Percentiles rank a stretch among this genome's conserved stretches.
Conservation (phyloP, 2,329 filamentous ascomycete species). For the Lizonia empirigonia region DNA sequence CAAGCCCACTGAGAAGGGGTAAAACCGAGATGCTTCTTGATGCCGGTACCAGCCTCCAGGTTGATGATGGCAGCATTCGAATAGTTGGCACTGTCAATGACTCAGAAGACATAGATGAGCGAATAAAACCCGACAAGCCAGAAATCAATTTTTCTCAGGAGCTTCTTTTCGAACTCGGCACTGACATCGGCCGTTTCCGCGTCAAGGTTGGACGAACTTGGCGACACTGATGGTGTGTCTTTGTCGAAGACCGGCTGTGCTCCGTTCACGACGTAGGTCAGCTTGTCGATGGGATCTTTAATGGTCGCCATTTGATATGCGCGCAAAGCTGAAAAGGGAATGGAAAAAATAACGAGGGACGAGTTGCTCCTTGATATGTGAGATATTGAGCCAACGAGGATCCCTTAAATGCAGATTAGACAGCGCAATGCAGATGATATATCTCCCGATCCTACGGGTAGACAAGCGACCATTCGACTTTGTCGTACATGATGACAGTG, state of each 20-base stretch:
- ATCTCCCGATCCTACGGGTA: background rate
- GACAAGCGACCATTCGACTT: background rate
- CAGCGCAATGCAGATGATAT: background rate
- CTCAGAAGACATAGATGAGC: constrained; percentile 39
- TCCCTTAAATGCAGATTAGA: background rate
- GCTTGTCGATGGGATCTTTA: constrained; percentile 18
- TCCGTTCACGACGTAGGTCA: constrained; percentile 20
- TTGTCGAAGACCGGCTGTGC: constrained; percentile 4
- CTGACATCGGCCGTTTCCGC: background rate
- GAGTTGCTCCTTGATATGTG: background rate
- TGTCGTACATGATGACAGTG: no score
- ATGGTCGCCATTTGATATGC: constrained; percentile 12
- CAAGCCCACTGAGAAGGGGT: constrained; percentile 39
- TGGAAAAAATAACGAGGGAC: background rate
- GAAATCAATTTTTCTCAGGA: constrained; percentile 36
- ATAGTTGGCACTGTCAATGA: constrained; percentile 38
- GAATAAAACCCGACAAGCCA: constrained; percentile 41
- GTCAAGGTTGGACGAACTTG: background rate
- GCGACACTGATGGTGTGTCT: background rate
- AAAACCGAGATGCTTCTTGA: constrained; percentile 42
- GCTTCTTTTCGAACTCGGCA: constrained; percentile 15
- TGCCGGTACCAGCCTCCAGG: constrained; percentile 38
- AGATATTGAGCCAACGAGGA: background rate
- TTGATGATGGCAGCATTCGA: constrained; percentile 46
- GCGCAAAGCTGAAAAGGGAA: background rate